Percentiles rank a stretch among this genome's conserved stretches.
phyloP scores from a whole-genome alignment of 106 monocot genomes.

The Allium cepa region DNA sequence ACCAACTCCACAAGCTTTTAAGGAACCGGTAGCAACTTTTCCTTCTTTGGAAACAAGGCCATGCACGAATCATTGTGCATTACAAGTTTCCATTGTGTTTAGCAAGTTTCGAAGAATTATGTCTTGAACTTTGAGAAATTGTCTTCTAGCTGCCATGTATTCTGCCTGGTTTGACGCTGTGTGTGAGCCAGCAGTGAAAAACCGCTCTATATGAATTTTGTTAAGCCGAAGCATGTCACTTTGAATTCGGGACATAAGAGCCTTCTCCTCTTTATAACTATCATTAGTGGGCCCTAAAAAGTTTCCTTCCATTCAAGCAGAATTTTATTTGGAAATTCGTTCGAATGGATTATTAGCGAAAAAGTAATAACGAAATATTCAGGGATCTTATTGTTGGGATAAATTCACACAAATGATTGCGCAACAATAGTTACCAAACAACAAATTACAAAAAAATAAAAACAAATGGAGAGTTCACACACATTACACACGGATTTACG shows the following conservation, averaged over 20 bases:
- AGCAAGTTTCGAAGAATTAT: slow-evolving; percentile 38
- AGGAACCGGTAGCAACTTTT: slow-evolving; percentile 9
- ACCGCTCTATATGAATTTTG: background rate
- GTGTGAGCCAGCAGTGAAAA: background rate
- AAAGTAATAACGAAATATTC: too few species aligned
- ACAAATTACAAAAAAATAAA: too few species aligned
- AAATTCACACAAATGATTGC: too few species aligned
- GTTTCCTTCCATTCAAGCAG: too few species aligned
- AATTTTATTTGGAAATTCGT: too few species aligned
- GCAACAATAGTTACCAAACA: too few species aligned
- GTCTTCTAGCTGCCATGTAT: slow-evolving; percentile 21
- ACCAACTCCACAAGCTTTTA: slow-evolving; percentile 10
- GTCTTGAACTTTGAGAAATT: slow-evolving; percentile 31
- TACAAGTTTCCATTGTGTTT: slow-evolving; percentile 43
- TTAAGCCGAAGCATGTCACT: background rate
- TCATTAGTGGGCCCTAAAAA: too few species aligned
- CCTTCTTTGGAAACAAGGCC: slow-evolving; percentile 10
- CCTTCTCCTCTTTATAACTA: background rate
- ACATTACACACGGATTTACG: too few species aligned
- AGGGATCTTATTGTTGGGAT: too few species aligned
- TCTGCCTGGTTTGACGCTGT: background rate
- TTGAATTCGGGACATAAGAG: background rate
- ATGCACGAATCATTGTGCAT: slow-evolving; percentile 39
- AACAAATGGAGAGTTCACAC: too few species aligned
- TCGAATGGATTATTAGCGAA: too few species aligned